phyloP scores from a whole-genome alignment of 2,329 filamentous ascomycete genomes.

The Scedosporium apiospermum region DNA sequence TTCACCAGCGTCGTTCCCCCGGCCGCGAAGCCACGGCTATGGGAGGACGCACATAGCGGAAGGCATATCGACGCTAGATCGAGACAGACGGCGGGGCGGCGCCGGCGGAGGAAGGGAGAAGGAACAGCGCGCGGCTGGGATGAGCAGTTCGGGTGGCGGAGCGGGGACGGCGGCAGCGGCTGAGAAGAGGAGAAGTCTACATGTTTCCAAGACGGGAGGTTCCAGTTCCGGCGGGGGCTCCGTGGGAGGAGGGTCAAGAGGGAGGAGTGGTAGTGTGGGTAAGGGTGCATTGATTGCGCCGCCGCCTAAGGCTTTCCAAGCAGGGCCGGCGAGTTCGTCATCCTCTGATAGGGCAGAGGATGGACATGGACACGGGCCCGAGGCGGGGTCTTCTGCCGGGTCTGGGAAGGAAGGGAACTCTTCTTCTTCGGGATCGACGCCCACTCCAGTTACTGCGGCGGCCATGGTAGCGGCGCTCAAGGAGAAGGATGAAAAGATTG shows the following conservation, averaged over 20 bases:
- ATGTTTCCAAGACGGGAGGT: background rate
- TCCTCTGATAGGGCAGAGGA: background rate
- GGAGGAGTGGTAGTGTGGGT: background rate
- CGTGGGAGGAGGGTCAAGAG: background rate
- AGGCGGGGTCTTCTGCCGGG: background rate
- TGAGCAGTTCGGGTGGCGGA: conserved; percentile 9
- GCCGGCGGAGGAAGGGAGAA: conserved; percentile 17
- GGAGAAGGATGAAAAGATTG: conserved; percentile 36
- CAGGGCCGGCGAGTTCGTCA: background rate
- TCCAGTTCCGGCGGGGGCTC: background rate
- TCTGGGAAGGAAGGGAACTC: background rate
- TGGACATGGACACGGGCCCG: background rate
- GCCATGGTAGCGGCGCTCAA: background rate
- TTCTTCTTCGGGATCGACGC: background rate
- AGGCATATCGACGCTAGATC: background rate
- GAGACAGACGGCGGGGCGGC: conserved; percentile 8
- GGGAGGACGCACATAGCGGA: background rate
- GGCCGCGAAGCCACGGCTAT: background rate
- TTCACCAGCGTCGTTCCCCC: background rate
- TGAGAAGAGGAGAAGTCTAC: conserved; percentile 3
- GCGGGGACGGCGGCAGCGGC: conserved; percentile 11
- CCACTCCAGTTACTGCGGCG: background rate
- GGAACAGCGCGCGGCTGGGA: conserved; percentile 12
- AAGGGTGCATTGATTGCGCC: conserved; percentile 4
- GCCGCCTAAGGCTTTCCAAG: conserved; percentile 4